These are phyloP conservation scores for Phytophthora sp. DNA, from an alignment of 352 stramenopile genomes.

Conservation along the genomic window DNA sequence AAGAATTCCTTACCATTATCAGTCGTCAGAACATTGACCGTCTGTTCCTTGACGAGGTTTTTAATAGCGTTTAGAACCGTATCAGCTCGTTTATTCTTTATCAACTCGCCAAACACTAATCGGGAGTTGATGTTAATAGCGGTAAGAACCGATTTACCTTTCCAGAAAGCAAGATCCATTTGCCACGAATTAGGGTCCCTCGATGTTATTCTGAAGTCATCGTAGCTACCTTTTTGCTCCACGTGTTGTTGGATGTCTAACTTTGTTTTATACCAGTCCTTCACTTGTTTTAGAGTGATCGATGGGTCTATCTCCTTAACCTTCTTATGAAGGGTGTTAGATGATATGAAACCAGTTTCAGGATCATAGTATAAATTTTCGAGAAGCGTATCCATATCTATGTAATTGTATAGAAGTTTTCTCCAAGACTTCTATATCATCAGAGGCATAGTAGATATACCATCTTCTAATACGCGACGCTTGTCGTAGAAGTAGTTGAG, in stretches of 20 bases:
- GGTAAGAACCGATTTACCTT: neutral
- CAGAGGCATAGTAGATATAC: no score
- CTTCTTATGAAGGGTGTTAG: constrained; percentile 32
- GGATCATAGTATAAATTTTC: constrained; percentile 35
- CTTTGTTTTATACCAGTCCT: neutral
- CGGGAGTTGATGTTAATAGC: neutral
- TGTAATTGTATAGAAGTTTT: neutral
- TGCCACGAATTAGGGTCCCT: neutral
- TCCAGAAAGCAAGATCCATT: neutral
- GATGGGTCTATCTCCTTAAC: constrained; percentile 15
- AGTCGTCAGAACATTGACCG: neutral
- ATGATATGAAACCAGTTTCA: constrained; percentile 28
- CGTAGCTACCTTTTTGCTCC: neutral
- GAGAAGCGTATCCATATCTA: constrained; percentile 10
- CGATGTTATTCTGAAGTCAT: neutral
- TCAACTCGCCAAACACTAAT: neutral
- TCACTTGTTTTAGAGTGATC: neutral
- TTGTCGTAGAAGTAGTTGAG: no score
- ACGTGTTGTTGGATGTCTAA: neutral
- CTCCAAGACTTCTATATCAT: no score
- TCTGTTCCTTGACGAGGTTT: neutral
- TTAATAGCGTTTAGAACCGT: neutral
- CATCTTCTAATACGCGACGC: no score
- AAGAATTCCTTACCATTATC: neutral
- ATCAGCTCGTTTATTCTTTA: neutral